These are phyloP conservation scores for Aureobasidium melanogenum DNA, from an alignment of 2,329 filamentous ascomycete species.

Conservation along the genomic window DNA sequence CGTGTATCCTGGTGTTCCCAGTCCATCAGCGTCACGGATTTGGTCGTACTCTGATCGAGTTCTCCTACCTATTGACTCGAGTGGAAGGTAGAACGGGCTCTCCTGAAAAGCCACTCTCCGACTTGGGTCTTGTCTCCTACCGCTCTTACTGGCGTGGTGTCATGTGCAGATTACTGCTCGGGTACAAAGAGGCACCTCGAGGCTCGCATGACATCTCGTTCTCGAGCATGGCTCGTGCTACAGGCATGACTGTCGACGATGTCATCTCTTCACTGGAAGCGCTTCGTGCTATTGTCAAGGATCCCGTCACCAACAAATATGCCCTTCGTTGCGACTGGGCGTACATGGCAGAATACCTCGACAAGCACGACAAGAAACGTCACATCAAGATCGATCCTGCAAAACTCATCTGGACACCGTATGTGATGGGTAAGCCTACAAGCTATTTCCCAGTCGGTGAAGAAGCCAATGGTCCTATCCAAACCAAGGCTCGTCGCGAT, in stretches of 20 bases:
- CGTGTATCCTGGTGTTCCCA: slow-evolving; percentile 88
- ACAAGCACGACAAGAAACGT: slow-evolving; percentile 79
- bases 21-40: slow-evolving; percentile 97
- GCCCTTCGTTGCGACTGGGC: slow-evolving; percentile 78
- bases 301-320: slow-evolving; percentile 81
- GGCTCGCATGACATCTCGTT: slow-evolving; percentile 36
- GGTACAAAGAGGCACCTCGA: slow-evolving; percentile 38
- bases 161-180: slow-evolving; percentile 72
- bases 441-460: slow-evolving; percentile 29
- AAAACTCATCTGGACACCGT: slow-evolving; percentile 87
- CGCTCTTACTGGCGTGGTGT: slow-evolving; percentile 93
- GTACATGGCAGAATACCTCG: slow-evolving; percentile 80
- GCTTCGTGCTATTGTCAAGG: slow-evolving; percentile 77
- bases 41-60: slow-evolving; percentile 92
- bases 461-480: slow-evolving; percentile 42
- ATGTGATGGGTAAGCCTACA: slow-evolving; percentile 72
- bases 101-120: slow-evolving; percentile 92
- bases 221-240: slow-evolving; percentile 68
- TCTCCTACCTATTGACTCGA: slow-evolving; percentile 90
- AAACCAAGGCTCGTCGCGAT: slow-evolving; percentile 79
- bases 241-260: slow-evolving; percentile 92
- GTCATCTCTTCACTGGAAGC: slow-evolving; percentile 91
- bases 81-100: slow-evolving; percentile 92
- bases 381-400: slow-evolving; percentile 78
- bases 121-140: slow-evolving; percentile 96